phyloP scores from a whole-genome alignment of 768 basidiomycete genomes.

The Ephemerocybe angulata region DNA sequence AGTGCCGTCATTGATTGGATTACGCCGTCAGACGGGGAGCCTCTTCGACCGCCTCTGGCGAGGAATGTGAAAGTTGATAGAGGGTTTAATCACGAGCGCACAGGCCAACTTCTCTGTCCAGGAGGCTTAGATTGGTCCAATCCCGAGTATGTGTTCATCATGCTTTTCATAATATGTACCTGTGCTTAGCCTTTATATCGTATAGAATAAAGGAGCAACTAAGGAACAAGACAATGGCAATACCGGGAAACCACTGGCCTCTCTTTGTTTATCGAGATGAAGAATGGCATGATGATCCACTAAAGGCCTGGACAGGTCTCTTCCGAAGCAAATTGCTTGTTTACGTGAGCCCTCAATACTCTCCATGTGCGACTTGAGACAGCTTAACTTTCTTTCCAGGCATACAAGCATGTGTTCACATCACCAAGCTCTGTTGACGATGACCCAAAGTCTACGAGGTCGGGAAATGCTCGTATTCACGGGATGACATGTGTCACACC shows the following conservation, averaged over 20 bases:
- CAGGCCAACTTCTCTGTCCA: background rate
- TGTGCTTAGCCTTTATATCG: background rate
- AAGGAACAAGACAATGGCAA: background rate
- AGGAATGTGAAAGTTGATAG: background rate
- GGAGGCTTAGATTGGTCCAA: background rate
- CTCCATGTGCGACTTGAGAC: background rate
- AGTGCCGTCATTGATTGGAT: background rate
- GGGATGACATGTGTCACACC: constrained; percentile 1
- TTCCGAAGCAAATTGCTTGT: background rate
- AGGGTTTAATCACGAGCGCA: background rate
- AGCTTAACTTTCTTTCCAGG: background rate
- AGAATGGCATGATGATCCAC: background rate
- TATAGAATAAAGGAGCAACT: background rate
- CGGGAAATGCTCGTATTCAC: constrained; percentile 1
- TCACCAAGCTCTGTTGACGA: background rate
- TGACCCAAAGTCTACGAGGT: background rate
- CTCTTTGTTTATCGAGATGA: background rate
- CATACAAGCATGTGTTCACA: constrained; percentile 3
- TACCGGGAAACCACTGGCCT: constrained; percentile 3
- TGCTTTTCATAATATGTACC: background rate
- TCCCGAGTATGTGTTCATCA: background rate
- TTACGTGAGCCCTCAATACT: background rate
- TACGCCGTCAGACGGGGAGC: background rate
- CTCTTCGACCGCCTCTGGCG: background rate
- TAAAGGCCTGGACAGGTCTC: constrained; percentile 4